Evolutionary conservation across 768 basidiomycete genomes (phyloP).

Genomic region (Lactifluus hygrophoroides): DNA sequence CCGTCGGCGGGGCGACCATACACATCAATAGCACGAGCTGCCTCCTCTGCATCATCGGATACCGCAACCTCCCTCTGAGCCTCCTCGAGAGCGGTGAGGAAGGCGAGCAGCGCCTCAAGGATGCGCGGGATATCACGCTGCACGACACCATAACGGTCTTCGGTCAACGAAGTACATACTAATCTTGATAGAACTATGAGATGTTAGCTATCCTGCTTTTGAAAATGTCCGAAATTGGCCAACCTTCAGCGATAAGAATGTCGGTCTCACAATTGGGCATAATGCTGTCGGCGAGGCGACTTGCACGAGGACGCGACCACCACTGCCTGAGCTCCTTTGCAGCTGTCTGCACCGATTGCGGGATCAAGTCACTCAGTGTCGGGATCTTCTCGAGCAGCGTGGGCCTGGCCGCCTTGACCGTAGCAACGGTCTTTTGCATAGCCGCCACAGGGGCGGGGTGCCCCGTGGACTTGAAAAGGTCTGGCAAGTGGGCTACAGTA

Average conservation of each 20-base stretch:
- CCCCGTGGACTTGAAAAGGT: constrained; percentile 33
- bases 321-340: constrained; percentile 31
- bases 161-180: constrained; percentile 61
- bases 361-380: constrained; percentile 21
- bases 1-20: constrained; percentile 50
- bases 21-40: constrained; percentile 46
- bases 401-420: constrained; percentile 16
- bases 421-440: constrained; percentile 25
- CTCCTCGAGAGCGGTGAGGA: constrained; percentile 57
- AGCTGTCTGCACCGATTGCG: constrained; percentile 26
- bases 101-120: constrained; percentile 64
- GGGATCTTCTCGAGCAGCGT: background rate
- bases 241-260: constrained; percentile 54
- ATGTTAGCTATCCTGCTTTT: background rate
- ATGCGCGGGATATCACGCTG: constrained; percentile 80
- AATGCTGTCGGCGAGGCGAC: constrained; percentile 43
- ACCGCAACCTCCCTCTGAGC: constrained; percentile 47
- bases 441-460: constrained; percentile 11
- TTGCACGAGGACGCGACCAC: constrained; percentile 51
- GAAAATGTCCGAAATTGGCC: background rate
- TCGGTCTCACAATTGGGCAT: constrained; percentile 58
- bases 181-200: constrained; percentile 57
- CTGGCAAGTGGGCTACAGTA: constrained; percentile 40
- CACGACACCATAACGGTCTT: constrained; percentile 77
- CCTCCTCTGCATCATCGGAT: constrained; percentile 39